A percentile compares a stretch with the other conserved stretches of the same genome.
These are phyloP conservation scores for Yamadazyma atlantica DNA, from an alignment of 1,139 yeast species.

Conservation along the genomic window DNA sequence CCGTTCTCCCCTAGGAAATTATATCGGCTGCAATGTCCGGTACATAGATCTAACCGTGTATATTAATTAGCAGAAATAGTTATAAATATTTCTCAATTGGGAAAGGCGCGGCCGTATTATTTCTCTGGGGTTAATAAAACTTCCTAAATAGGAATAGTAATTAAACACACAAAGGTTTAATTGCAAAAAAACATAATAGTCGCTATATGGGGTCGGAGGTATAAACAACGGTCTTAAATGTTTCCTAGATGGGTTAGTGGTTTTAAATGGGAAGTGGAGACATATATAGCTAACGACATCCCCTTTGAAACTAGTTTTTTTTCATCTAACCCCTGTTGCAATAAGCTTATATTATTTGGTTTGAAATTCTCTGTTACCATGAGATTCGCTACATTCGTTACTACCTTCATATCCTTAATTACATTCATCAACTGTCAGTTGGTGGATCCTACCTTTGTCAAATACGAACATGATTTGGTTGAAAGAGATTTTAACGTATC, in stretches of 20 bases:
- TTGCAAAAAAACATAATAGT: not conserved
- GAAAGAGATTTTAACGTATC: constrained; percentile 23
- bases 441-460: constrained; percentile 13
- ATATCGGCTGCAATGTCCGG: not conserved
- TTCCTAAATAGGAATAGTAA: constrained; percentile 4
- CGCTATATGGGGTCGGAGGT: not conserved
- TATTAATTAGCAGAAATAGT: not conserved
- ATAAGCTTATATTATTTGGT: too few relatives aligned
- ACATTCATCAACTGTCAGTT: constrained; percentile 13
- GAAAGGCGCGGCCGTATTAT: not conserved
- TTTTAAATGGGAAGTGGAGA: too few relatives aligned
- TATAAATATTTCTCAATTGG: constrained; percentile 2
- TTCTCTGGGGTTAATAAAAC: constrained; percentile 2
- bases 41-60: not conserved
- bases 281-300: too few relatives aligned
- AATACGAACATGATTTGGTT: constrained; percentile 14
- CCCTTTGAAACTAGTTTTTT: too few relatives aligned
- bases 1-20: constrained; percentile 19
- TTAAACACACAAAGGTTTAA: not conserved
- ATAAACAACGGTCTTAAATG: constrained; percentile 1
- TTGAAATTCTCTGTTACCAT: too few relatives aligned
- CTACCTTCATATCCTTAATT: constrained; percentile 17
- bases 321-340: too few relatives aligned
- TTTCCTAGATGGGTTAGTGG: constrained; percentile 1
- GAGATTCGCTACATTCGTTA: constrained; percentile 21